Conservation (phyloP, 345 rosid species). For the Acer campestre region DNA sequence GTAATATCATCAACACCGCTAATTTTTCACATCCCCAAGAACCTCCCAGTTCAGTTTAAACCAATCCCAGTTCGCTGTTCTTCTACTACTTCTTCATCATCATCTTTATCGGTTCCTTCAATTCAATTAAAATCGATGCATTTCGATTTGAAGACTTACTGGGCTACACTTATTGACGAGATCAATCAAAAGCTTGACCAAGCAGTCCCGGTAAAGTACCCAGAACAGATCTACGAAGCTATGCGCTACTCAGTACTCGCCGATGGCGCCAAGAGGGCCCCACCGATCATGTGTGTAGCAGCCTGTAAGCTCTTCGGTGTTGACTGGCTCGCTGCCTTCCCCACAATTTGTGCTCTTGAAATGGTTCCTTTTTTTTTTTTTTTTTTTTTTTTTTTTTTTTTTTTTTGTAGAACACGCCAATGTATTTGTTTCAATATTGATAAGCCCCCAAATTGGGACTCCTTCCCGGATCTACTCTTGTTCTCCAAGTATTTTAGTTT, state of each 20-base stretch:
- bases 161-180: constrained; percentile 63
- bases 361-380: constrained; percentile 66
- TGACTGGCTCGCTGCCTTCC: constrained; percentile 79
- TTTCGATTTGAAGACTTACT: constrained; percentile 84
- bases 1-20: constrained; percentile 34
- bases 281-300: constrained; percentile 95
- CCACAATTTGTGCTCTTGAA: constrained; percentile 97
- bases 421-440: no score
- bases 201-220: constrained; percentile 71
- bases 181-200: constrained; percentile 77
- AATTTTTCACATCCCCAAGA: constrained; percentile 27
- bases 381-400: no score
- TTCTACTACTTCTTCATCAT: constrained; percentile 19
- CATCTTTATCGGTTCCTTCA: constrained; percentile 31
- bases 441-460: no score
- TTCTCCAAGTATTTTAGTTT: no score
- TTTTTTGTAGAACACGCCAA: no score
- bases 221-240: constrained; percentile 80
- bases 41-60: constrained; percentile 14
- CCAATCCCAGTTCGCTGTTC: constrained; percentile 40
- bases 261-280: constrained; percentile 80
- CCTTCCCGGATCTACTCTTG: no score
- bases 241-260: constrained; percentile 93
- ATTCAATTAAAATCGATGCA: constrained; percentile 32
- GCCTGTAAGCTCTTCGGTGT: constrained; percentile 90